Percentiles rank a stretch among this genome's conserved stretches.
These are phyloP conservation scores for Daldinia sp. DNA, from an alignment of 2,329 filamentous ascomycete genomes.

Conservation along the genomic window DNA sequence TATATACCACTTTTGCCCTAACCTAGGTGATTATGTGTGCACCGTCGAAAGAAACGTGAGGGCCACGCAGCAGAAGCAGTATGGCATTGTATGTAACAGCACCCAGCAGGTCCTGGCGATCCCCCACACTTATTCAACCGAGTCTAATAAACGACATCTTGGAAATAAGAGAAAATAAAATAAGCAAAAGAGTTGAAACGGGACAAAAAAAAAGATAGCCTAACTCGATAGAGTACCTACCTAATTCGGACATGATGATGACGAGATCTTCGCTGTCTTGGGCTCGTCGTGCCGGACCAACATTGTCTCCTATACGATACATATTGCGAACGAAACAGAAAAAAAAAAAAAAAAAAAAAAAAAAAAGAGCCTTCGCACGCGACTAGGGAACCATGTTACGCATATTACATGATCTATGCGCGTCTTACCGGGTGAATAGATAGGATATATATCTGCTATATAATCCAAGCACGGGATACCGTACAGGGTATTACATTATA, in stretches of 20 bases:
- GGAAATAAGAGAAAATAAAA: background rate
- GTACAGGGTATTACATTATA: background rate
- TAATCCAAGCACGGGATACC: background rate
- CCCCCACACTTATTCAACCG: background rate
- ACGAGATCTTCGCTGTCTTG: background rate
- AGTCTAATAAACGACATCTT: background rate
- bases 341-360: too few species aligned
- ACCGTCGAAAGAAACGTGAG: constrained; percentile 9
- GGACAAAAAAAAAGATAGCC: background rate
- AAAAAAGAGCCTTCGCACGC: too few species aligned
- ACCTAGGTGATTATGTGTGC: too few species aligned
- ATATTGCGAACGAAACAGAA: background rate
- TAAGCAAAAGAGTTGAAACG: background rate
- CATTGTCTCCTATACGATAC: background rate
- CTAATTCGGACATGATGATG: constrained; percentile 3
- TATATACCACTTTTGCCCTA: constrained; percentile 4
- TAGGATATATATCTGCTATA: background rate
- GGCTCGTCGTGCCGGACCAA: background rate
- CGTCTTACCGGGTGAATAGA: background rate
- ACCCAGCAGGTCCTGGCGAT: background rate
- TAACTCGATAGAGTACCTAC: constrained; percentile 2
- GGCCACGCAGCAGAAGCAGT: constrained; percentile 9
- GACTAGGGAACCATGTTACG: background rate
- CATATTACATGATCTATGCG: constrained; percentile 4
- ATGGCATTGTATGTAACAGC: background rate